Percentiles rank a stretch among this genome's conserved stretches.
Evolutionary conservation across 116 monocot genomes (phyloP).

Genomic region (Zostera marina): DNA sequence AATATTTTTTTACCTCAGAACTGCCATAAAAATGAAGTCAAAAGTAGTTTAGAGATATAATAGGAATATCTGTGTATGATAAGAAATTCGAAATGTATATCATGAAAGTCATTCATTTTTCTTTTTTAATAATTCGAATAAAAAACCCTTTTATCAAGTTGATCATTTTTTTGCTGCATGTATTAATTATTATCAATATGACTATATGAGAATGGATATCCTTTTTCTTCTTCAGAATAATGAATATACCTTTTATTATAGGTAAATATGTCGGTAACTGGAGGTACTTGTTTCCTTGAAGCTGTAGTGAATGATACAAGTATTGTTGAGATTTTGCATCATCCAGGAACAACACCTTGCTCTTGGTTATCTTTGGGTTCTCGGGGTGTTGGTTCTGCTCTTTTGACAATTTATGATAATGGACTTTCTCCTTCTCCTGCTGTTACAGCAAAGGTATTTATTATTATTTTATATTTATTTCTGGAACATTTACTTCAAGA

Average conservation of each 20-base stretch:
- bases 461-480: background rate
- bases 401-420: conserved; percentile 65
- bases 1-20: too few species aligned
- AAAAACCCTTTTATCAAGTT: too few species aligned
- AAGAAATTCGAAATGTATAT: too few species aligned
- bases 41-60: too few species aligned
- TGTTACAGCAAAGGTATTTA: conserved; percentile 49
- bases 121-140: too few species aligned
- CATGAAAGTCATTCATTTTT: too few species aligned
- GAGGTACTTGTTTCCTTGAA: conserved; percentile 74
- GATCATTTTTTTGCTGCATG: too few species aligned
- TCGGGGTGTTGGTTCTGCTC: conserved; percentile 52
- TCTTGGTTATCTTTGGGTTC: conserved; percentile 45
- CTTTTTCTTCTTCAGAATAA: background rate
- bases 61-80: too few species aligned
- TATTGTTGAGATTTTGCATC: conserved; percentile 38
- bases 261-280: conserved; percentile 69
- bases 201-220: too few species aligned
- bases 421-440: conserved; percentile 71
- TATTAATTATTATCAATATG: too few species aligned
- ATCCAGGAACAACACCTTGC: conserved; percentile 28
- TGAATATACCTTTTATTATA: conserved; percentile 8
- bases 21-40: too few species aligned
- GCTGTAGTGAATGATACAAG: conserved; percentile 59
- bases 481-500: too few species aligned